Percentiles rank a stretch among this genome's conserved stretches.
Conservation (phyloP, 2,329 filamentous ascomycete genomes). For the Parascedosporium putredinis region DNA sequence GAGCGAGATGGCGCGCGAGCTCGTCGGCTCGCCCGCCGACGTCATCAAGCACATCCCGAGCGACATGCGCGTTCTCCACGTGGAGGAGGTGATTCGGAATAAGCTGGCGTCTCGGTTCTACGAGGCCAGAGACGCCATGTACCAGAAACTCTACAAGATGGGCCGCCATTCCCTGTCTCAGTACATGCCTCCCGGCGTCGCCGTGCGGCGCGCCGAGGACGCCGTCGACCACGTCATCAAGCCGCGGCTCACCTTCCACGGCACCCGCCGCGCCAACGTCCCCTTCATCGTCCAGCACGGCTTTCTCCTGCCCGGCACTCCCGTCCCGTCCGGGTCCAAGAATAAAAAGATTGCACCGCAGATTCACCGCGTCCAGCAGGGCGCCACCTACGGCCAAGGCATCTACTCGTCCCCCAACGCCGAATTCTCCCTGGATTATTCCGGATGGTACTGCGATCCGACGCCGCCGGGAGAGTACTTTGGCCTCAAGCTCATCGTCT, state of each 20-base stretch:
- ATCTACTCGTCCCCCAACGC: slow-evolving; percentile 34
- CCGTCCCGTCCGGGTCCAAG: slow-evolving; percentile 6
- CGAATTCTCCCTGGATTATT: slow-evolving; percentile 27
- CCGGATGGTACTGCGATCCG: slow-evolving; percentile 16
- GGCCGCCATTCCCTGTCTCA: not conserved
- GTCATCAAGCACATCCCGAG: slow-evolving; percentile 21
- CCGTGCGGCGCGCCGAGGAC: slow-evolving; percentile 15
- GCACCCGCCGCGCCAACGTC: slow-evolving; percentile 23
- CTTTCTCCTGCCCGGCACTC: slow-evolving; percentile 26
- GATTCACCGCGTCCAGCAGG: slow-evolving; percentile 20
- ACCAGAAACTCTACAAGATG: not conserved
- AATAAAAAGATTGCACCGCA: not conserved
- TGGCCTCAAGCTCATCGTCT: slow-evolving; percentile 31
- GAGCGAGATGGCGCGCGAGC: slow-evolving; percentile 19
- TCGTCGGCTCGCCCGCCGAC: slow-evolving; percentile 20
- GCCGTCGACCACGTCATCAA: slow-evolving; percentile 25
- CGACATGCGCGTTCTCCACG: slow-evolving; percentile 25
- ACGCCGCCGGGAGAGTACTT: slow-evolving; percentile 22
- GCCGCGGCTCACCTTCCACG: slow-evolving; percentile 29
- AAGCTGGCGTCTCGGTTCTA: slow-evolving; percentile 22
- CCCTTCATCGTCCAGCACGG: slow-evolving; percentile 32
- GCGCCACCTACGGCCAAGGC: slow-evolving; percentile 28
- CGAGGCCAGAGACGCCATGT: not conserved
- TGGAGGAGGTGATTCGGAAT: slow-evolving; percentile 26
- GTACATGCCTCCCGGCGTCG: not conserved